Percentiles rank a stretch among this genome's conserved stretches.
Evolutionary conservation across 2,329 filamentous ascomycete genomes (phyloP).

Genomic region (Penicillium verrucosum): DNA sequence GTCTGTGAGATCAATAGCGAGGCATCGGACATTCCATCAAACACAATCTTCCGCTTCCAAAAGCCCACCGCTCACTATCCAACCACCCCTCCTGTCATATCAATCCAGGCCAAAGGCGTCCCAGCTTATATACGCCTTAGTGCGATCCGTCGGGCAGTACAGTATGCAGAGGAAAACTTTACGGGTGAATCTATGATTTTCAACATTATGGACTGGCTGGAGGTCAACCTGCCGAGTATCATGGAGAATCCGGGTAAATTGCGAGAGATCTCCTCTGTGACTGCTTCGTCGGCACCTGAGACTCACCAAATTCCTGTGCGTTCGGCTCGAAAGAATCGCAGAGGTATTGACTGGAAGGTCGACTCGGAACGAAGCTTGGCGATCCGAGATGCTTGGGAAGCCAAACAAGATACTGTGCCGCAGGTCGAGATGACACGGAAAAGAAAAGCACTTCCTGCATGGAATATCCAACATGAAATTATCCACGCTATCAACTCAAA

Average conservation of each 20-base stretch:
- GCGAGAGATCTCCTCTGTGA: constrained; percentile 76
- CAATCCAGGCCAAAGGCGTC: constrained; percentile 64
- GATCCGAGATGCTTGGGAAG: constrained; percentile 62
- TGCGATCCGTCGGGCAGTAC: constrained; percentile 72
- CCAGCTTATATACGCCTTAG: constrained; percentile 93
- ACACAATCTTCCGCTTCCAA: constrained; percentile 63
- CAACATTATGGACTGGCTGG: constrained; percentile 85
- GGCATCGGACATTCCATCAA: constrained; percentile 42
- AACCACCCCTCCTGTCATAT: constrained; percentile 62
- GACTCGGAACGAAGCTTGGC: constrained; percentile 58
- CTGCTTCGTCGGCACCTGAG: constrained; percentile 47
- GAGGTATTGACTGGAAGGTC: constrained; percentile 62
- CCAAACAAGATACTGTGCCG: constrained; percentile 60
- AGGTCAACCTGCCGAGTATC: constrained; percentile 76
- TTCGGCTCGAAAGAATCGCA: constrained; percentile 47
- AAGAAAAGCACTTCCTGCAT: constrained; percentile 76
- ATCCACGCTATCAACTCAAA: constrained; percentile 70
- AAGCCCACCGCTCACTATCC: constrained; percentile 71
- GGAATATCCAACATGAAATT: constrained; percentile 75
- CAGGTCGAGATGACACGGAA: constrained; percentile 72
- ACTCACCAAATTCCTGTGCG: constrained; percentile 27
- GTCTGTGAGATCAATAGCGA: constrained; percentile 70
- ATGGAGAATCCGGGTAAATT: constrained; percentile 81
- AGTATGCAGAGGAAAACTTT: constrained; percentile 67
- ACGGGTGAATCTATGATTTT: constrained; percentile 88